phyloP scores from a whole-genome alignment of 352 stramenopile species.

The Phytophthora ramorum region DNA sequence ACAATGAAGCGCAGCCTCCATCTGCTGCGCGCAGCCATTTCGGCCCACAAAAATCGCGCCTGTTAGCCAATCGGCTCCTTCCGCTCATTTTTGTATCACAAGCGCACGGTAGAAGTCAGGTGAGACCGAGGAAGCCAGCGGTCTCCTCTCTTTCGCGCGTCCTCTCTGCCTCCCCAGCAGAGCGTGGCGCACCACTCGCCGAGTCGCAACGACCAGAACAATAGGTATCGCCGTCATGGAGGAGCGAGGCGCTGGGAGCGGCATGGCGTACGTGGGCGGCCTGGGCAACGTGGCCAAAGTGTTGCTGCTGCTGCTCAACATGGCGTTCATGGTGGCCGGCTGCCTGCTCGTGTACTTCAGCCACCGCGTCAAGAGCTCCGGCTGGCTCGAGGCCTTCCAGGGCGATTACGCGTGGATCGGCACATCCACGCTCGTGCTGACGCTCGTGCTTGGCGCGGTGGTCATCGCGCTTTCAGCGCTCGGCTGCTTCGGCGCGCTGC shows the following conservation, averaged over 20 bases:
- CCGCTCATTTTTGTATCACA: conserved; percentile 19
- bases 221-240: conserved; percentile 54
- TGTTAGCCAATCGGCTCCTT: conserved; percentile 10
- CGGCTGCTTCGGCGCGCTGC: conserved; percentile 75
- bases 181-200: too few relatives aligned
- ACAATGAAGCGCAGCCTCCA: background rate
- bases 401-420: conserved; percentile 74
- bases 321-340: conserved; percentile 82
- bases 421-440: conserved; percentile 68
- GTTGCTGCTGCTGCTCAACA: conserved; percentile 83
- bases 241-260: conserved; percentile 45
- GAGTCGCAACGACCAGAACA: conserved; percentile 14
- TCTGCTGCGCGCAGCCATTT: conserved; percentile 12
- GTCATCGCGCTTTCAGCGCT: conserved; percentile 71
- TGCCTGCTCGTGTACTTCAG: conserved; percentile 86
- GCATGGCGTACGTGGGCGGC: conserved; percentile 54
- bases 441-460: conserved; percentile 70
- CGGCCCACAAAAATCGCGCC: conserved; percentile 14
- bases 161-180: background rate
- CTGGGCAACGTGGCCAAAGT: conserved; percentile 82
- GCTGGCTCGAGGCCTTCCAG: conserved; percentile 81
- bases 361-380: conserved; percentile 64
- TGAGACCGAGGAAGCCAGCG: conserved; percentile 19
- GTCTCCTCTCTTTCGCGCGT: conserved; percentile 11
- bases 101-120: conserved; percentile 24